phyloP scores from a whole-genome alignment of 2,329 filamentous ascomycete genomes.

The Monosporascus sp. region DNA sequence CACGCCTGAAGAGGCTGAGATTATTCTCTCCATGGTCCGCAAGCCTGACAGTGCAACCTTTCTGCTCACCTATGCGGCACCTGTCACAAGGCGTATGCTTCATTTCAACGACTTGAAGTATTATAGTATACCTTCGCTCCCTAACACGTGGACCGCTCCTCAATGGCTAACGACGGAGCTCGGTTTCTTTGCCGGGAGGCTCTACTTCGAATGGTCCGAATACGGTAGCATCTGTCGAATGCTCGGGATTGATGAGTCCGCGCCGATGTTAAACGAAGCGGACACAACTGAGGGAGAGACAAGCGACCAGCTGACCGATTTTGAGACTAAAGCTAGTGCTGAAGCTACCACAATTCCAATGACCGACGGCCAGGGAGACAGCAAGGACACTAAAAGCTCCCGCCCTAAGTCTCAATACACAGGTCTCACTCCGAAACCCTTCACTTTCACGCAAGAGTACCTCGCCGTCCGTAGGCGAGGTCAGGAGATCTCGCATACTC shows the following conservation, averaged over 20 bases:
- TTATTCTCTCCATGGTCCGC: slow-evolving; percentile 42
- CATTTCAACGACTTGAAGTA: slow-evolving; percentile 51
- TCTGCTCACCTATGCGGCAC: slow-evolving; percentile 54
- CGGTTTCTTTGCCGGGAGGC: slow-evolving; percentile 53
- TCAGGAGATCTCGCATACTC: slow-evolving; percentile 54
- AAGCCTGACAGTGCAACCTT: slow-evolving; percentile 25
- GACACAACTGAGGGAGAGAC: slow-evolving; percentile 11
- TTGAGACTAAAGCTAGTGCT: not conserved
- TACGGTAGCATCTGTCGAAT: slow-evolving; percentile 29
- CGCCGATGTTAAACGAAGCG: slow-evolving; percentile 8
- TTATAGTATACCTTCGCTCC: slow-evolving; percentile 46
- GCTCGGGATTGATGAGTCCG: slow-evolving; percentile 23
- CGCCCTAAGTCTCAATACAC: slow-evolving; percentile 6
- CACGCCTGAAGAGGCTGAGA: slow-evolving; percentile 58
- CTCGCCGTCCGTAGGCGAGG: slow-evolving; percentile 48
- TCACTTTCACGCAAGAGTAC: slow-evolving; percentile 52
- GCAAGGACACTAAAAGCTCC: not conserved
- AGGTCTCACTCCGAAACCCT: slow-evolving; percentile 29
- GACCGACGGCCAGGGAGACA: slow-evolving; percentile 3
- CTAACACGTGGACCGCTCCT: slow-evolving; percentile 36
- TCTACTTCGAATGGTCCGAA: slow-evolving; percentile 54
- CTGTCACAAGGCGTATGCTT: slow-evolving; percentile 56
- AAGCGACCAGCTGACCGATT: slow-evolving; percentile 3
- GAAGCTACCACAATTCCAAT: slow-evolving; percentile 1
- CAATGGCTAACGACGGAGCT: slow-evolving; percentile 53